Conservation (phyloP, 2,329 filamentous ascomycete genomes). For the Sporothrix pseudoabietina region DNA sequence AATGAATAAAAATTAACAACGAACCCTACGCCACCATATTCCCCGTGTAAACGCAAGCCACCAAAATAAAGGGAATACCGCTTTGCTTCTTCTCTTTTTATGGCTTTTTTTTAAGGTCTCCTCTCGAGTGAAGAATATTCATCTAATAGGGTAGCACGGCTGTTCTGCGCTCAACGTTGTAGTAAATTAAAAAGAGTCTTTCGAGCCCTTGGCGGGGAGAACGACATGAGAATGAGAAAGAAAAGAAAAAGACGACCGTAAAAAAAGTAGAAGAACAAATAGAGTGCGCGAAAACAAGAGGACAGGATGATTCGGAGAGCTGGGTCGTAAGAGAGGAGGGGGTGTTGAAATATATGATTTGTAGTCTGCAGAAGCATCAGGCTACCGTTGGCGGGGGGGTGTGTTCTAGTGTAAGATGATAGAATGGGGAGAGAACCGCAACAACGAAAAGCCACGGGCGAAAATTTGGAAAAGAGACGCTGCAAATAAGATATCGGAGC, state of each 20-base stretch:
- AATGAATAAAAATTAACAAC: background rate
- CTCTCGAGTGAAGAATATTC: background rate
- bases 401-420: background rate
- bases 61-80: background rate
- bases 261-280: conserved; percentile 5
- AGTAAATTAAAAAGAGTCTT: conserved; percentile 13
- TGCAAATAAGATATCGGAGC: conserved; percentile 24
- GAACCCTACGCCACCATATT: background rate
- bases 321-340: conserved; percentile 1
- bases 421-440: background rate
- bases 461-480: background rate
- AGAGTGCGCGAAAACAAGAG: background rate
- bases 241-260: background rate
- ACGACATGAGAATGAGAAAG: background rate
- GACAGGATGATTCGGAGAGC: background rate
- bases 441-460: background rate
- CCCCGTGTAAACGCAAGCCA: background rate
- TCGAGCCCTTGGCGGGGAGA: background rate
- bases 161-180: conserved; percentile 10
- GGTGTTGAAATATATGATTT: background rate
- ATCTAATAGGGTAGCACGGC: background rate
- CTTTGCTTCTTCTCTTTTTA: background rate
- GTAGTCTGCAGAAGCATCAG: conserved; percentile 13
- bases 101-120: background rate
- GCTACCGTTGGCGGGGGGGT: background rate